Evolutionary conservation across 345 rosid genomes (phyloP).

Genomic region (Brassica incana): DNA sequence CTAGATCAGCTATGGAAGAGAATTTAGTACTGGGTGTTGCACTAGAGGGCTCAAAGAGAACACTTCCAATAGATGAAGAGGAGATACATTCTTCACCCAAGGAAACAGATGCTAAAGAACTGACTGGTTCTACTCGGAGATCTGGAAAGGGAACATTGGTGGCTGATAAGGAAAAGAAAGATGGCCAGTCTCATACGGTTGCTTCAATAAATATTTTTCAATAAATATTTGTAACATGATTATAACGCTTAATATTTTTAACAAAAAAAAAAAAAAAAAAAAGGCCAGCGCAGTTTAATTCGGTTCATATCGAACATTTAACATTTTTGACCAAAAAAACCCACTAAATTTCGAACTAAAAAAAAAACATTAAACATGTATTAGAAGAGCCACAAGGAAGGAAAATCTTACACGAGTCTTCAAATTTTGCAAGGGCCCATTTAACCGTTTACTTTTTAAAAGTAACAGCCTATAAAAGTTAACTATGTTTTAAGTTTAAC

Average conservation of each 20-base stretch:
- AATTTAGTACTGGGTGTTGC: conserved; percentile 86
- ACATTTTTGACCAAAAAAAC: background rate
- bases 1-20: conserved; percentile 67
- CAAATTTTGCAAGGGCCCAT: no score
- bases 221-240: no score
- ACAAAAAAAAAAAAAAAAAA: no score
- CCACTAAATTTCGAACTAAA: background rate
- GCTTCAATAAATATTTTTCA: conserved; percentile 28
- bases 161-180: conserved; percentile 47
- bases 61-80: conserved; percentile 73
- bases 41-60: conserved; percentile 80
- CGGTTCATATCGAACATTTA: no score
- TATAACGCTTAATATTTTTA: no score
- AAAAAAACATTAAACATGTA: background rate
- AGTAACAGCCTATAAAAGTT: no score
- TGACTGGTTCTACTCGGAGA: conserved; percentile 44
- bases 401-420: no score
- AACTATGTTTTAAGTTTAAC: no score
- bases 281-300: background rate
- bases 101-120: conserved; percentile 49
- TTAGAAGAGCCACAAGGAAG: no score
- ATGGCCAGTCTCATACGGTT: conserved; percentile 39
- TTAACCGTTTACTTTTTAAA: no score
- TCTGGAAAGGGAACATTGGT: conserved; percentile 29
- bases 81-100: conserved; percentile 44